phyloP scores from a whole-genome alignment of 768 basidiomycete species.

The Calocybe indica region DNA sequence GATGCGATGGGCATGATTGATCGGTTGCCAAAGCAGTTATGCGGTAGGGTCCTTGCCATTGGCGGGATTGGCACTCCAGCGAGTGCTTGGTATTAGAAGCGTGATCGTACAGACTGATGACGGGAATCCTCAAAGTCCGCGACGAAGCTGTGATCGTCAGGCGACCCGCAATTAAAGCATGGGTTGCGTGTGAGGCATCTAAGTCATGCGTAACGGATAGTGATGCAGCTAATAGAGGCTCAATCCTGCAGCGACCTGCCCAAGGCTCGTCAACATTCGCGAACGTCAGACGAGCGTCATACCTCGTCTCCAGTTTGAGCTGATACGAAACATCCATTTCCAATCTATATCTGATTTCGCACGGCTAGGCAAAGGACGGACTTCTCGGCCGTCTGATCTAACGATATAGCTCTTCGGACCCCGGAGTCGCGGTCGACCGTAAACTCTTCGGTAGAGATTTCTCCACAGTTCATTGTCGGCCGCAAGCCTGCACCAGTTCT shows the following conservation, averaged over 20 bases:
- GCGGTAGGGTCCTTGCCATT: constrained; percentile 20
- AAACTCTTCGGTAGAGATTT: constrained; percentile 54
- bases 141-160: constrained; percentile 56
- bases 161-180: constrained; percentile 55
- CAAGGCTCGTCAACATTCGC: not conserved
- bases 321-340: constrained; percentile 87
- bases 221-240: no score
- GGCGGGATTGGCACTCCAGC: constrained; percentile 37
- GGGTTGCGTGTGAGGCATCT: constrained; percentile 18
- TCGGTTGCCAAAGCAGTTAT: constrained; percentile 70
- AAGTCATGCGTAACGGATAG: constrained; percentile 3
- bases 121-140: constrained; percentile 24
- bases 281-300: constrained; percentile 8
- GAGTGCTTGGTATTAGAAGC: constrained; percentile 23
- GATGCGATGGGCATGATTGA: constrained; percentile 54
- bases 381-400: constrained; percentile 49
- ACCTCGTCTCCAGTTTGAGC: constrained; percentile 81
- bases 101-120: constrained; percentile 31
- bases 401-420: constrained; percentile 60
- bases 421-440: constrained; percentile 62
- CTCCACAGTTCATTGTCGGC: constrained; percentile 74
- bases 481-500: constrained; percentile 62
- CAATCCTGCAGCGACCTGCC: constrained; percentile 52
- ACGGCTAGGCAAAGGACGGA: constrained; percentile 54
- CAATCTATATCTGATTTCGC: constrained; percentile 48